These are phyloP conservation scores for Pseudofabraea citricarpa DNA, from an alignment of 2,329 filamentous ascomycete species.

Conservation along the genomic window DNA sequence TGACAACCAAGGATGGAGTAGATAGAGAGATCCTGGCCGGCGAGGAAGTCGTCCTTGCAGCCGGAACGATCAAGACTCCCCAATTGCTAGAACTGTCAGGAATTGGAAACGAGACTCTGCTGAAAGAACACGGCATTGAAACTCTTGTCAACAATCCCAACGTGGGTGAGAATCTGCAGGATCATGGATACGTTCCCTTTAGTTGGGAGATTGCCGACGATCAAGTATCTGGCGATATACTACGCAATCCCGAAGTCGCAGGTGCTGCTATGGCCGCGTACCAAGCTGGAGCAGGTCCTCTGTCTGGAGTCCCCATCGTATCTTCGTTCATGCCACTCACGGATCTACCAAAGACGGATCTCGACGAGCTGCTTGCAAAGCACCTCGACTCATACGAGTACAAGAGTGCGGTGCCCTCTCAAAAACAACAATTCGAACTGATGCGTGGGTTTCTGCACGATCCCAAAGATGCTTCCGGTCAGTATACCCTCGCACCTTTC, in stretches of 20 bases:
- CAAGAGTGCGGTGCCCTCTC: conserved; percentile 1
- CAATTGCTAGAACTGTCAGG: conserved; percentile 30
- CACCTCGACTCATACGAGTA: conserved; percentile 2
- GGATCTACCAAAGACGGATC: conserved; percentile 2
- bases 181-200: conserved; percentile 4
- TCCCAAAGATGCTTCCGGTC: conserved; percentile 8
- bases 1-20: conserved; percentile 7
- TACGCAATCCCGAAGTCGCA: conserved; percentile 7
- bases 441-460: conserved; percentile 6
- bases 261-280: conserved; percentile 10
- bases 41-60: conserved; percentile 25
- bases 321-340: conserved; percentile 12
- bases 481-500: conserved; percentile 11
- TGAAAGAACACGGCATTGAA: conserved; percentile 15
- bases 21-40: conserved; percentile 11
- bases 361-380: conserved; percentile 4
- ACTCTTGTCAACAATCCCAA: conserved; percentile 12
- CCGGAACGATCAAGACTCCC: conserved; percentile 23
- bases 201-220: conserved; percentile 5
- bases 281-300: conserved; percentile 9
- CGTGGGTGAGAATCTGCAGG: conserved; percentile 22
- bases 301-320: conserved; percentile 8
- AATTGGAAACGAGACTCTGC: conserved; percentile 16
- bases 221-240: conserved; percentile 2
- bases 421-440: conserved; percentile 7